Conservation (phyloP, 2,329 filamentous ascomycete species). For the Fusarium odoratissimum region DNA sequence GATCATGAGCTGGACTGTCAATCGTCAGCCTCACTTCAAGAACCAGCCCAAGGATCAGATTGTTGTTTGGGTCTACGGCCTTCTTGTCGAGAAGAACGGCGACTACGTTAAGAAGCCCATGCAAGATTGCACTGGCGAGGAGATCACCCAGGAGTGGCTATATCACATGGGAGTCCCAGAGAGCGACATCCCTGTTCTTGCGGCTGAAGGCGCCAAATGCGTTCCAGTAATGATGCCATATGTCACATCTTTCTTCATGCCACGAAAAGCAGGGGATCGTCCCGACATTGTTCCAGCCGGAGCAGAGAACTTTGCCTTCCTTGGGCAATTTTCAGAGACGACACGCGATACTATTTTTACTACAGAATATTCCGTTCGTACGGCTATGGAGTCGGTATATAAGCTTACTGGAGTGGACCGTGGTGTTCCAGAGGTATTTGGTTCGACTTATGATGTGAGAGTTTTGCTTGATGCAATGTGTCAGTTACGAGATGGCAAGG, state of each 20-base stretch:
- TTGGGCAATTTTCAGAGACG: background rate
- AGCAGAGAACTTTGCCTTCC: conserved; percentile 5
- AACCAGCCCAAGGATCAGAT: conserved; percentile 3
- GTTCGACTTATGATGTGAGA: conserved; percentile 3
- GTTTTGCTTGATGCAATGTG: background rate
- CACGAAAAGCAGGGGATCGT: background rate
- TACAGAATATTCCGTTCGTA: background rate
- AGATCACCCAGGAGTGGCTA: conserved; percentile 4
- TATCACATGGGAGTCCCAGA: conserved; percentile 6
- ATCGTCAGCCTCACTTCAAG: conserved; percentile 7
- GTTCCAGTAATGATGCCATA: conserved; percentile 4
- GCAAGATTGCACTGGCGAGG: conserved; percentile 1
- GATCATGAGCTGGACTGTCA: conserved; percentile 1
- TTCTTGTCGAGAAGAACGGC: background rate
- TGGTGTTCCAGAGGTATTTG: conserved; percentile 3
- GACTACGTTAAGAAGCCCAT: conserved; percentile 2
- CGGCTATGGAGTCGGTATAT: conserved; percentile 2
- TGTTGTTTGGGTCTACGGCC: background rate
- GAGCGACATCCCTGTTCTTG: background rate
- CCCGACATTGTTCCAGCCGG: background rate
- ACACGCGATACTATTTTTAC: conserved; percentile 2
- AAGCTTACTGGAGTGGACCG: background rate
- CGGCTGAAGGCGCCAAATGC: background rate
- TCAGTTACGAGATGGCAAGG: background rate
- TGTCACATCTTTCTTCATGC: conserved; percentile 4